Percentiles rank a stretch among this genome's conserved stretches.
These are phyloP conservation scores for Coemansia sp. DNA, from an alignment of 192 early-diverging fungal species.

Conservation along the genomic window DNA sequence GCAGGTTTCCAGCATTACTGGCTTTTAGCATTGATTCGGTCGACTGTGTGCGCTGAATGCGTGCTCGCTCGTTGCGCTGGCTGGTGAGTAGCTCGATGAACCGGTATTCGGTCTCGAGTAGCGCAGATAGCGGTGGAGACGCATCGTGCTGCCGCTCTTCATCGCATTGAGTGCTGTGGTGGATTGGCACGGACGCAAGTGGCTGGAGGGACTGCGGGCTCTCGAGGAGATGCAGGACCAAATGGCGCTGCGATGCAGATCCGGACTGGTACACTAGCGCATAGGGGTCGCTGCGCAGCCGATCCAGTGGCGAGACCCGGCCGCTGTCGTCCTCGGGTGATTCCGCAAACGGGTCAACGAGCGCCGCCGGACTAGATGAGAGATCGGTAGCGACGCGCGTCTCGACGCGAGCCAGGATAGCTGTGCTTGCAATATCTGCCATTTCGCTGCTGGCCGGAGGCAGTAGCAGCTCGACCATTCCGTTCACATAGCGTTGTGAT, in stretches of 20 bases:
- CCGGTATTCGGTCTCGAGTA: conserved; percentile 12
- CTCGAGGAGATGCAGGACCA: conserved; percentile 42
- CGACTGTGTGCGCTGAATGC: conserved; percentile 39
- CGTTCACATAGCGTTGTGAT: conserved; percentile 36
- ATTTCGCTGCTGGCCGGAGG: not conserved
- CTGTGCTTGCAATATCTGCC: not conserved
- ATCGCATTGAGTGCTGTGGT: not conserved
- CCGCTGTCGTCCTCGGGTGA: not conserved
- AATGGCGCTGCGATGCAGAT: not conserved
- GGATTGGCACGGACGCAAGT: not conserved
- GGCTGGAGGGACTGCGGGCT: conserved; percentile 6
- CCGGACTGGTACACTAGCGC: conserved; percentile 27
- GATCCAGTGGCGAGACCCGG: not conserved
- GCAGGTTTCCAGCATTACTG: not conserved
- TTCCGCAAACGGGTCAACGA: conserved; percentile 23
- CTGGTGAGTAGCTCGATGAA: conserved; percentile 28
- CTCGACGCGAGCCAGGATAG: conserved; percentile 7
- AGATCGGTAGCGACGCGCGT: conserved; percentile 15
- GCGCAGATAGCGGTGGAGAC: not conserved
- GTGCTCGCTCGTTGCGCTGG: conserved; percentile 23
- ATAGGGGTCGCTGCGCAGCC: conserved; percentile 6
- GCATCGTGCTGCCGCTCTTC: not conserved
- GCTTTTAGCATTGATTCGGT: conserved; percentile 22
- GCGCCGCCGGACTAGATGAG: not conserved
- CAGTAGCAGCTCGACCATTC: conserved; percentile 15